Base-by-base conservation (phyloP, 140 eudicot species). In the Ambrosia hybrid region DNA sequence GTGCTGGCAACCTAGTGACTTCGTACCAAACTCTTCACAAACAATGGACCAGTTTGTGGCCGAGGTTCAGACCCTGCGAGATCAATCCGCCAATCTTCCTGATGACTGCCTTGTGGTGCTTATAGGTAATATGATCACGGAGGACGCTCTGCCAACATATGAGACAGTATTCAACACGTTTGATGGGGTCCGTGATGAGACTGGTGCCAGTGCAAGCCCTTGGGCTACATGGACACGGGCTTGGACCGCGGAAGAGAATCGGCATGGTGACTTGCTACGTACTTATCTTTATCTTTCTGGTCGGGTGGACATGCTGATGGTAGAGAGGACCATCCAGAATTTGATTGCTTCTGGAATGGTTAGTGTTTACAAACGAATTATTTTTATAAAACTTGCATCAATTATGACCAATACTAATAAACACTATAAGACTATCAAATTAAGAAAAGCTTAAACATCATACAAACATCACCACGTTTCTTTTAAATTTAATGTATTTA, bases 231-330 rank as follows among this genome's bases (percentile, higher is more conserved):
- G 96, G 96, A 89, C 85, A 5, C 78, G 96, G 69, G 81, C 86
- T 7, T 86, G 96, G 96, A 86, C 88, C 7, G 96, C 96, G 9
- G 96, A 89, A 68, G 96, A 89, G 49, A 89, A 86, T 52, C 77
- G 96, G 41, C 96, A 89, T 60, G 96, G 96, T 9, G 96, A 89
- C 76, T 80, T 86, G 82, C 89, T 89, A 45, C 82, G 88, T 38
- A 75, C 84, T 2, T 86, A 86, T 65, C 81, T 89, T 65, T 89
- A 89, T 76, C 91, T 89, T 65, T 82, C 92, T 36, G 96, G 96
- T 36, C 88, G 91, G 91, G 93, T 86, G 48, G 90, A 89, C 73
- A 89, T 89, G 96, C 58, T 51, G 77, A 84, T 80, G 85, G 65
- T 89, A 34, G 90, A 84, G 62, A 80, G 72, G 69, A 89, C 96